A percentile compares a stretch with the other conserved stretches of the same genome.
Conservation (phyloP, 2,329 filamentous ascomycete species). For the Xylariaceae sp. region DNA sequence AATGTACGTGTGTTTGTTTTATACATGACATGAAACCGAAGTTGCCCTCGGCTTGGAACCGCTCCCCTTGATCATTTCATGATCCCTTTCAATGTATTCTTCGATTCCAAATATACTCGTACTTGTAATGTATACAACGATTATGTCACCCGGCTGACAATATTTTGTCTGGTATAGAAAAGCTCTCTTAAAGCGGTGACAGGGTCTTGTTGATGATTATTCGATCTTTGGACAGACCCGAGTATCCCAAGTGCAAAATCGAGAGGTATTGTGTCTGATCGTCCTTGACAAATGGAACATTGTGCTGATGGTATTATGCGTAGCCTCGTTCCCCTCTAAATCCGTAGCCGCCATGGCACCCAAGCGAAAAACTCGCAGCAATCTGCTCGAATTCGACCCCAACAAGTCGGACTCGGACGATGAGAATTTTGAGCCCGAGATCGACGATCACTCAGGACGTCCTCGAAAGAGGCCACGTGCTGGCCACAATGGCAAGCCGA, state of each 20-base stretch:
- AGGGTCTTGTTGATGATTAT: neutral
- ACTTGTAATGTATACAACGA: neutral
- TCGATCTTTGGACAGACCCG: neutral
- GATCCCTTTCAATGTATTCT: neutral
- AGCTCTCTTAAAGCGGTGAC: neutral
- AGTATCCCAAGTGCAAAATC: neutral
- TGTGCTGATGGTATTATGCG: neutral
- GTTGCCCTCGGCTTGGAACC: neutral
- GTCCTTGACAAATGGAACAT: neutral
- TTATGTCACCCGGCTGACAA: constrained; percentile 5
- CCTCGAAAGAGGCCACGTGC: constrained; percentile 51
- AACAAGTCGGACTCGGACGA: constrained; percentile 72
- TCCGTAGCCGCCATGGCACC: constrained; percentile 46
- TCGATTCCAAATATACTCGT: neutral
- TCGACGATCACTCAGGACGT: constrained; percentile 44
- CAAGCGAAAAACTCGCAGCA: constrained; percentile 61
- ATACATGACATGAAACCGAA: neutral
- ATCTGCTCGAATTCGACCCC: constrained; percentile 64
- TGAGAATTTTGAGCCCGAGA: constrained; percentile 67
- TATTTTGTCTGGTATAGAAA: neutral
- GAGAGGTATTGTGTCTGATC: constrained; percentile 8
- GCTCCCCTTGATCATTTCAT: neutral
- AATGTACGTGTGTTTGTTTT: constrained; percentile 16
- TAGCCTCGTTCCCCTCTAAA: constrained; percentile 1
- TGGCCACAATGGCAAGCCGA: constrained; percentile 42